A percentile compares a stretch with the other conserved stretches of the same genome.
These are phyloP conservation scores for Arabidopsis suecica DNA, from an alignment of 345 rosid species.

Conservation along the genomic window DNA sequence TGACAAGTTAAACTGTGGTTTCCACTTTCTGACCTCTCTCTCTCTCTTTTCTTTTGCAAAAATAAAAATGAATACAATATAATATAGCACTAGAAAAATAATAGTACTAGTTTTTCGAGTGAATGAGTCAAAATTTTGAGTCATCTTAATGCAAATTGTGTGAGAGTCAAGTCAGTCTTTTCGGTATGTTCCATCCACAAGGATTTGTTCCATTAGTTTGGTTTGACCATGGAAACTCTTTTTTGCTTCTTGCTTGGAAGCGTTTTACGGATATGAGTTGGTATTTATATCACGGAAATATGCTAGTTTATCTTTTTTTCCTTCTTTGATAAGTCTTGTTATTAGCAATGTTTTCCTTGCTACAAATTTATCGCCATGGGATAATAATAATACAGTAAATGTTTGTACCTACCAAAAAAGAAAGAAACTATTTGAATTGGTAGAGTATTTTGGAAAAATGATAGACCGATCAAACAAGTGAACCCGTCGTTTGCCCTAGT, in stretches of 20 bases:
- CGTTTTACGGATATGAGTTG: not conserved
- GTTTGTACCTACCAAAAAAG: not conserved
- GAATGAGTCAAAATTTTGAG: not conserved
- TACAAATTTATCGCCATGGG: not conserved
- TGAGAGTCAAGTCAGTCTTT: conserved; percentile 31
- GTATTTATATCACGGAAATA: not conserved
- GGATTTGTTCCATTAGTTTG: conserved; percentile 21
- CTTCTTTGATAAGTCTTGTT: not conserved
- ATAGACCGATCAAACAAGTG: conserved; percentile 11
- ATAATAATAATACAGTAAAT: no score
- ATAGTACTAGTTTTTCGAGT: not conserved
- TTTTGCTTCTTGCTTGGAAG: not conserved
- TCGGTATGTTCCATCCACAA: conserved; percentile 17
- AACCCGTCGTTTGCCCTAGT: conserved; percentile 39
- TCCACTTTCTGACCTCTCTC: conserved; percentile 20
- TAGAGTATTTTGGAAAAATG: not conserved
- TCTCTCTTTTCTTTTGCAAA: not conserved
- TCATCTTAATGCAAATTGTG: not conserved
- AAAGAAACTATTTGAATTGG: not conserved
- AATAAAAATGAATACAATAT: not conserved
- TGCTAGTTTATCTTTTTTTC: not conserved
- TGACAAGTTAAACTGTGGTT: conserved; percentile 27
- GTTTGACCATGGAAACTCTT: conserved; percentile 24
- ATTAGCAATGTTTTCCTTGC: not conserved
- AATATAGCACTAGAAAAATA: not conserved